Evolutionary conservation across 208 protist genomes (phyloP), one percentile per base, ranked within the genome.

Genomic region (Strigomonas culicis): DNA sequence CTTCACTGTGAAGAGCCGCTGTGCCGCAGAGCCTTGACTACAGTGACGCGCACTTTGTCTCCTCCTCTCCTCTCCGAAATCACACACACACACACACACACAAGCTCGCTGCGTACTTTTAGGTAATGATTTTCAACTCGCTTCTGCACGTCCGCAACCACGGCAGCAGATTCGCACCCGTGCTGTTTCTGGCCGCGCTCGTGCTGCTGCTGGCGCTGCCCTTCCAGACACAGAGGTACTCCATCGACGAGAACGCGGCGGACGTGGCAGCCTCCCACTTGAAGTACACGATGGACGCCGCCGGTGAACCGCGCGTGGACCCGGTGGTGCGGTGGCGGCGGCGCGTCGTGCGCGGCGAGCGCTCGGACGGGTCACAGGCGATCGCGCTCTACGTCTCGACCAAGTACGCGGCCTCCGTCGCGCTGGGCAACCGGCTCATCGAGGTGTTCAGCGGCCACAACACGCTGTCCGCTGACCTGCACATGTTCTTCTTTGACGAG

Each of bases 381-480:
- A 93, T 89, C 53, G 65, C 80, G 25, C 71, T 97, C 2, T 94
- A 89, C 74, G 81, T 77, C 22, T 94, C 86, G 65, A 77, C 90
- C 63, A 82, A 77, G 34, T 75, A 87, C 34, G 67, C 72, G 10
- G 78, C 94, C 24, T 89, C 92, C 2, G 63, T 86, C 43, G 59
- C 78, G 15, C 62, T 95, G 21, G 82, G 77, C 25, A 74, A 80
- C 13, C 13, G 57, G 13, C 59, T 46, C 55, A 60, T 60, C 30
- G n/a, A 44, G 13, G 44, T 22, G 30, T 21, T 60, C 55, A 60
- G 28, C 28, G 21, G 34, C 21, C 11, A 44, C 52, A 58, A 58
- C 15, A 21, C 52, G 22, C 30, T 32, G 6, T 21, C 21, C 21
- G 21, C 24, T 8, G 30, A 58, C 17, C 7, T 58, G 4, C 52